phyloP scores from a whole-genome alignment of 2,329 filamentous ascomycete species.

The Endocalyx cinctus region DNA sequence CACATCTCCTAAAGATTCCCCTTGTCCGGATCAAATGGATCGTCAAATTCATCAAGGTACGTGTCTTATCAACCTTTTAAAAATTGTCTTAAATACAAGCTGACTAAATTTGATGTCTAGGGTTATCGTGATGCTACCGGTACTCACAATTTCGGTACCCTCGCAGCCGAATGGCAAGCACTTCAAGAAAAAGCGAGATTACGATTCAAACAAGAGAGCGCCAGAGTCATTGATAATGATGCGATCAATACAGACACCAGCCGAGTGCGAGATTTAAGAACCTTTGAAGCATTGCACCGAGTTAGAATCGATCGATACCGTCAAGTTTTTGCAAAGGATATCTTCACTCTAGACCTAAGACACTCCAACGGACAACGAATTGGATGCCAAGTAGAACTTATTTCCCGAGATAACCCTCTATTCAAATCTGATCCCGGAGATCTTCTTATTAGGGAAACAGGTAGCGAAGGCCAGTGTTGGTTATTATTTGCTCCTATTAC shows the following conservation, averaged over 20 bases:
- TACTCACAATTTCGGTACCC: conserved; percentile 49
- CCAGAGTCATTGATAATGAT: conserved; percentile 77
- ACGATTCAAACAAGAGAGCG: conserved; percentile 67
- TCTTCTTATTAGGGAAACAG: conserved; percentile 88
- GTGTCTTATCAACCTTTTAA: conserved; percentile 5
- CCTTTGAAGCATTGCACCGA: conserved; percentile 64
- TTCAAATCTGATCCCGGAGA: conserved; percentile 68
- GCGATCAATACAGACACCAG: conserved; percentile 79
- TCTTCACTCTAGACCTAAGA: conserved; percentile 77
- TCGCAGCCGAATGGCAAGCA: conserved; percentile 61
- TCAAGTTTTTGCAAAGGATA: conserved; percentile 84
- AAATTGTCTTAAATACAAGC: background rate
- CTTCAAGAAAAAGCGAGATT: conserved; percentile 74
- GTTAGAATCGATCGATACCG: conserved; percentile 70
- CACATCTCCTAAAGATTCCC: conserved; percentile 85
- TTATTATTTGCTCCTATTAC: conserved; percentile 89
- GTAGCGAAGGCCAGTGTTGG: conserved; percentile 66
- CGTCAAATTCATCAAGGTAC: conserved; percentile 73
- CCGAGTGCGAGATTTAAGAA: conserved; percentile 73
- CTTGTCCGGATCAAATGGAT: conserved; percentile 85
- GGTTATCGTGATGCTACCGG: conserved; percentile 54
- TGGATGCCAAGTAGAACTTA: conserved; percentile 81
- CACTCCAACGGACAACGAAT: conserved; percentile 90
- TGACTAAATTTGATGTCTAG: conserved; percentile 30
- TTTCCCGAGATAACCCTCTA: conserved; percentile 76